These are phyloP conservation scores for Suhomyces guaymorum DNA, from an alignment of 1,139 yeast species.

Conservation along the genomic window DNA sequence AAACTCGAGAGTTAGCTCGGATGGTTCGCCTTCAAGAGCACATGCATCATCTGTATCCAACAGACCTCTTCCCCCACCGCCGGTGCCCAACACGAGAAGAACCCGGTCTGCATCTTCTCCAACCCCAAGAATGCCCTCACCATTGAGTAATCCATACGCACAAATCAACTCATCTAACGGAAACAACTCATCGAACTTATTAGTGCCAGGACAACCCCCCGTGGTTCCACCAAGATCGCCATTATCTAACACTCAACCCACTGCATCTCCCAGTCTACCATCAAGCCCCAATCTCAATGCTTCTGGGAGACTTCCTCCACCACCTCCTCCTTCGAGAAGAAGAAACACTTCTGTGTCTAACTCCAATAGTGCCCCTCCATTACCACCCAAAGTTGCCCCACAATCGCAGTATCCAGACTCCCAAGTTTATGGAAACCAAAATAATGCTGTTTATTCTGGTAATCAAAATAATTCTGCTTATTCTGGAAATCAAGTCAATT, in stretches of 20 bases:
- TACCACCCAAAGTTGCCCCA: constrained; percentile 38
- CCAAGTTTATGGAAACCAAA: too few species aligned
- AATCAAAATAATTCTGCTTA: too few species aligned
- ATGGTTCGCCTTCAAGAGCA: constrained; percentile 21
- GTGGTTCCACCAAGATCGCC: constrained; percentile 22
- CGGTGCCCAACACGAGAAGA: constrained; percentile 38
- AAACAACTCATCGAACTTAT: constrained; percentile 4
- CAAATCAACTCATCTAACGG: constrained; percentile 3
- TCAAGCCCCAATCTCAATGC: constrained; percentile 8
- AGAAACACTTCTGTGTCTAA: constrained; percentile 22
- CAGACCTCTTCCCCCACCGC: constrained; percentile 42
- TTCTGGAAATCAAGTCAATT: too few species aligned
- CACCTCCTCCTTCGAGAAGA: constrained; percentile 48
- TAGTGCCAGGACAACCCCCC: constrained; percentile 8
- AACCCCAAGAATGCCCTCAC: constrained; percentile 30
- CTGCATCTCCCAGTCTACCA: constrained; percentile 1
- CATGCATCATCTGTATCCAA: constrained; percentile 10
- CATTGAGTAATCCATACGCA: constrained; percentile 17
- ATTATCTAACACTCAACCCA: constrained; percentile 1
- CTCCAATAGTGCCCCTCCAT: constrained; percentile 23
- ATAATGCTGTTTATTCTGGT: too few species aligned
- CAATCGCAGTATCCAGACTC: too few species aligned
- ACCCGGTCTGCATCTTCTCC: constrained; percentile 48
- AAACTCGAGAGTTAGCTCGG: constrained; percentile 27
- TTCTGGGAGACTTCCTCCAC: constrained; percentile 31